Evolutionary conservation across 345 rosid species (phyloP), one percentile per base, ranked within the genome.

Genomic region (Bretschneidera sinensis): DNA sequence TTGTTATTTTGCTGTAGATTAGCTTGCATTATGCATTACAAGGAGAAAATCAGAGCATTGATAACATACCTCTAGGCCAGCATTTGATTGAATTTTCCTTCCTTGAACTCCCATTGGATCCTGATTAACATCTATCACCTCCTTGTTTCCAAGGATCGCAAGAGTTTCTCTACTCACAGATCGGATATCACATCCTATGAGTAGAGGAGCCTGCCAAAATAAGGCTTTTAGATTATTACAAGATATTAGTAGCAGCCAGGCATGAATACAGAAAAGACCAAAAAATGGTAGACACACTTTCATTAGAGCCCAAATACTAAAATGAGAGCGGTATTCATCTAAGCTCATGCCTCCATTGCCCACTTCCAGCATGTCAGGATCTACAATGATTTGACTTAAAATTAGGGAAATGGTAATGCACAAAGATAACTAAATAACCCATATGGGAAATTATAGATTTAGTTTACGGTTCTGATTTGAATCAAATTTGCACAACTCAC

Each of bases 341-440:
- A 74, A 51, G 57, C 54, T 80, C 87, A 85, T 82, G 59, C 87
- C 82, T 54, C 91, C 85, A 61, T 85, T 85, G 18, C 84, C 87
- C 34, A 85, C 84, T 77, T 85, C 87, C 50, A 78, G 70, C 84
- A 82, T 85, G 72, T 82, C 87, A 9, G 91, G 79, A 73, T 82
- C 87, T 84, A 19, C 21, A 22, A 50, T 25, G 31, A 64, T 49
- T 64, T 43, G 14, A 35, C 28, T 2, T 33, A 21, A 24, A 57
- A 21, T 47, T 55, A 21, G 60, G 45, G 34, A 7, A 57, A 21
- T 21, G 5, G 20, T 8, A 55, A 5, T 19, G 13, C 50, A 34
- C 8, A 49, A 54, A 9, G 25, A 48, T 5, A 43, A 45, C 17
- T 9, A 50, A 35, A 17, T 14, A 54, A 21, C n/a, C 21, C n/a